Evolutionary conservation across 106 monocot genomes (phyloP).

Genomic region (Posidonia australis): DNA sequence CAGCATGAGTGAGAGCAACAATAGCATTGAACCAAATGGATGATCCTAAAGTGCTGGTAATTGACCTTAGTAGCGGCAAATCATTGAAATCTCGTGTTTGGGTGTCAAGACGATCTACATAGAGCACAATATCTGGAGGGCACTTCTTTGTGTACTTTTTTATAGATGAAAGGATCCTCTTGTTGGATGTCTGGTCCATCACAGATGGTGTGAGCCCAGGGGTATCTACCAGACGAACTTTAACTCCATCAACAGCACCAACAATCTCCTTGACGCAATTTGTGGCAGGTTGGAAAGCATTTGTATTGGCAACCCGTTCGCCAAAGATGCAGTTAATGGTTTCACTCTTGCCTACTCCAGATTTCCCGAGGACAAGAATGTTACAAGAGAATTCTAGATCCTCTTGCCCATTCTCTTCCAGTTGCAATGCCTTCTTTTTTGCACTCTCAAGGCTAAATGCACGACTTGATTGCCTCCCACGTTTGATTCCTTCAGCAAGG

Average conservation of each 20-base stretch:
- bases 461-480: constrained; percentile 46
- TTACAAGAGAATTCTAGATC: constrained; percentile 71
- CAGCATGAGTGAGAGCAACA: constrained; percentile 81
- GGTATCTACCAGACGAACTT: constrained; percentile 64
- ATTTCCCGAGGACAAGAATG: constrained; percentile 77
- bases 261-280: constrained; percentile 49
- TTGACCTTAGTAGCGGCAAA: constrained; percentile 60
- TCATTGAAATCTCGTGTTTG: constrained; percentile 86
- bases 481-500: constrained; percentile 75
- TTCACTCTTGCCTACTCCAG: constrained; percentile 90
- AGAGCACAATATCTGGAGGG: constrained; percentile 89
- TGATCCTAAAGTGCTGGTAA: constrained; percentile 52
- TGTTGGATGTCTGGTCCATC: constrained; percentile 67
- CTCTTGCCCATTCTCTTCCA: constrained; percentile 51
- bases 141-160: constrained; percentile 72
- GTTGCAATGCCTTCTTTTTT: constrained; percentile 55
- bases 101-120: constrained; percentile 88
- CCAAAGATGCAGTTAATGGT: constrained; percentile 88
- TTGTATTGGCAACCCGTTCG: constrained; percentile 43
- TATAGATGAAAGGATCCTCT: constrained; percentile 50
- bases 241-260: constrained; percentile 69
- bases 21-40: constrained; percentile 95
- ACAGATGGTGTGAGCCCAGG: constrained; percentile 73
- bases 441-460: constrained; percentile 48
- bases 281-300: constrained; percentile 56